phyloP scores from a whole-genome alignment of 352 stramenopile genomes.

The Phytophthora pisi region DNA sequence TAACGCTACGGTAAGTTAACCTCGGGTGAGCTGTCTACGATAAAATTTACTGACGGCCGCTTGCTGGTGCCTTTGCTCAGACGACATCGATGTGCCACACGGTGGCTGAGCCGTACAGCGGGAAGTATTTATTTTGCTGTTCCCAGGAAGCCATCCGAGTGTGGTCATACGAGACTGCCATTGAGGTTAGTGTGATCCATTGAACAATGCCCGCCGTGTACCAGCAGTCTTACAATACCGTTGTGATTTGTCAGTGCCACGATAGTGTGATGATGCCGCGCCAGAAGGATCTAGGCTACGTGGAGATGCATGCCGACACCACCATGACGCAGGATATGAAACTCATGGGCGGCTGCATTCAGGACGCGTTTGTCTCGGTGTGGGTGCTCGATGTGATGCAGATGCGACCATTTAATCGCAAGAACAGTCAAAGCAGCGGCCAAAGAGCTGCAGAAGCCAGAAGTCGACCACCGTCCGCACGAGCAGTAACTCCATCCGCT shows the following conservation, averaged over 20 bases:
- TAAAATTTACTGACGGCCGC: background rate
- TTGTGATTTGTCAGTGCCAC: slow-evolving; percentile 53
- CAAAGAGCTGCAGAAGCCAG: slow-evolving; percentile 13
- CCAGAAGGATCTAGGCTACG: slow-evolving; percentile 55
- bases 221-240: no score
- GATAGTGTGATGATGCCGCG: slow-evolving; percentile 69
- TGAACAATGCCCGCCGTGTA: background rate
- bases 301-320: slow-evolving; percentile 70
- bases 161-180: slow-evolving; percentile 86
- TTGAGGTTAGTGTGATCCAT: slow-evolving; percentile 49
- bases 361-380: slow-evolving; percentile 82
- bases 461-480: slow-evolving; percentile 26
- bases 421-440: slow-evolving; percentile 17
- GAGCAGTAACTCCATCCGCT: slow-evolving; percentile 10
- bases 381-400: slow-evolving; percentile 82
- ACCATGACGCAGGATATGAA: slow-evolving; percentile 87
- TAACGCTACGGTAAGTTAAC: slow-evolving; percentile 59
- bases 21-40: background rate
- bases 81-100: slow-evolving; percentile 87
- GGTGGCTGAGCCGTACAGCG: slow-evolving; percentile 72
- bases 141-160: slow-evolving; percentile 79
- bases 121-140: slow-evolving; percentile 81
- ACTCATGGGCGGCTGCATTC: slow-evolving; percentile 80
- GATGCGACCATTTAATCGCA: slow-evolving; percentile 65
- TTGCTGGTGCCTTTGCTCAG: slow-evolving; percentile 28